Percentiles rank a stretch among this genome's conserved stretches.
Conservation (phyloP, 139 green algal genomes). For the Asterochloris sp. region DNA sequence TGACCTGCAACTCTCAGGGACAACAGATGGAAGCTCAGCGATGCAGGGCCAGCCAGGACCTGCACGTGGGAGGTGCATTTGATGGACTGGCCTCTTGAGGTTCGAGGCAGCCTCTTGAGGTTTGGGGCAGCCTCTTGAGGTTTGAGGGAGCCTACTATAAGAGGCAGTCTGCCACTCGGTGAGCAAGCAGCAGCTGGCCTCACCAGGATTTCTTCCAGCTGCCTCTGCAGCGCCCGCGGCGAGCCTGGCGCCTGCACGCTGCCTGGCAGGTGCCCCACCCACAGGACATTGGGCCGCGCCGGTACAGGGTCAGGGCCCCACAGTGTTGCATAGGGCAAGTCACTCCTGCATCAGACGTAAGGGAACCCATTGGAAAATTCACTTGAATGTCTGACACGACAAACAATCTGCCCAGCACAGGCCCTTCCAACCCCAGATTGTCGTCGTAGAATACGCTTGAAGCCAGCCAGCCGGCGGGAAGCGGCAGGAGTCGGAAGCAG, state of each 20-base stretch:
- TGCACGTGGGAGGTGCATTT: too few relatives aligned
- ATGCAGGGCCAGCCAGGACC: too few relatives aligned
- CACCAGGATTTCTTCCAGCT: background rate
- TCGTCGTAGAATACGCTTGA: background rate
- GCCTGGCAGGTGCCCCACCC: slow-evolving; percentile 5
- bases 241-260: background rate
- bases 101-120: too few relatives aligned
- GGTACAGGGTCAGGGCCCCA: slow-evolving; percentile 12
- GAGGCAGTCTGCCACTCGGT: too few relatives aligned
- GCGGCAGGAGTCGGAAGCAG: background rate
- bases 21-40: too few relatives aligned
- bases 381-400: too few relatives aligned
- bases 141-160: too few relatives aligned
- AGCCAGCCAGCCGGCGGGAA: background rate
- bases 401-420: background rate
- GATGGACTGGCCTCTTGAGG: too few relatives aligned
- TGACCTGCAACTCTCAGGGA: too few relatives aligned
- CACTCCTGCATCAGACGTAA: background rate
- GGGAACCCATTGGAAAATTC: too few relatives aligned
- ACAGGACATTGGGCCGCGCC: slow-evolving; percentile 10
- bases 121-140: too few relatives aligned
- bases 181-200: background rate
- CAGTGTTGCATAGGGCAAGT: slow-evolving; percentile 22
- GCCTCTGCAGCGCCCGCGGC: background rate
- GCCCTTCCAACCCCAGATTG: background rate